Percentiles rank a stretch among this genome's conserved stretches.
phyloP scores from a whole-genome alignment of 495 filamentous ascomycete species.

The Zalerion maritima region DNA sequence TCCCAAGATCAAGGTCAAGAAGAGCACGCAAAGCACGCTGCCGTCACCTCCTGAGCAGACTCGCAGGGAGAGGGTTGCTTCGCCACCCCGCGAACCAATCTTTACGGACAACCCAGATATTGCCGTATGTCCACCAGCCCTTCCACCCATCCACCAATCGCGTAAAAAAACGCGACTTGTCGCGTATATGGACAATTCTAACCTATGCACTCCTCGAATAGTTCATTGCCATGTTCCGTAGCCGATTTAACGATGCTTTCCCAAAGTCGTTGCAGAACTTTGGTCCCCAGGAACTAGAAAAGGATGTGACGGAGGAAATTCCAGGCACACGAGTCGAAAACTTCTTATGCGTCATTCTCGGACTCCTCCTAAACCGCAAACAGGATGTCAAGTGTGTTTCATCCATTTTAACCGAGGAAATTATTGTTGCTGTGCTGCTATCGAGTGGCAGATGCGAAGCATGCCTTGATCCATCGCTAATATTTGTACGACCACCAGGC shows the following conservation, averaged over 20 bases:
- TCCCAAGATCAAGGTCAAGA: constrained; percentile 32
- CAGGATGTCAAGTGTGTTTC: constrained; percentile 88
- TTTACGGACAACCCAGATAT: constrained; percentile 78
- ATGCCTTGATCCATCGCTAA: constrained; percentile 5
- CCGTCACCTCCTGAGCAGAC: constrained; percentile 45
- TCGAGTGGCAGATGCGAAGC: background rate
- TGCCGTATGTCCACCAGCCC: constrained; percentile 48
- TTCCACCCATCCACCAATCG: constrained; percentile 14
- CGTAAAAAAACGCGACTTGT: constrained; percentile 23
- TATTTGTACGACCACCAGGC: constrained; percentile 24
- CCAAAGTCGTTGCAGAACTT: constrained; percentile 74
- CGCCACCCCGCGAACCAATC: constrained; percentile 78
- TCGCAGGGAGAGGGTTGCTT: constrained; percentile 57
- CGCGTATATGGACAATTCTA: constrained; percentile 24
- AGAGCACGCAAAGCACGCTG: constrained; percentile 17
- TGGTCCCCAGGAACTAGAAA: constrained; percentile 89
- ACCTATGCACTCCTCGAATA: constrained; percentile 26
- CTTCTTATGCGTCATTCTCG: constrained; percentile 76
- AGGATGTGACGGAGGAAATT: constrained; percentile 57
- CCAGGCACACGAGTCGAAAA: constrained; percentile 77
- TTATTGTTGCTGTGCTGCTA: no score
- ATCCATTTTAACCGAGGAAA: no score
- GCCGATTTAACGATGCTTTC: constrained; percentile 80
- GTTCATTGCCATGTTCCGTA: constrained; percentile 97
- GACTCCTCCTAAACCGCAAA: constrained; percentile 85